Evolutionary conservation across 2,329 filamentous ascomycete species (phyloP), one percentile per base, ranked within the genome.

Genomic region (Exophiala viscosa): DNA sequence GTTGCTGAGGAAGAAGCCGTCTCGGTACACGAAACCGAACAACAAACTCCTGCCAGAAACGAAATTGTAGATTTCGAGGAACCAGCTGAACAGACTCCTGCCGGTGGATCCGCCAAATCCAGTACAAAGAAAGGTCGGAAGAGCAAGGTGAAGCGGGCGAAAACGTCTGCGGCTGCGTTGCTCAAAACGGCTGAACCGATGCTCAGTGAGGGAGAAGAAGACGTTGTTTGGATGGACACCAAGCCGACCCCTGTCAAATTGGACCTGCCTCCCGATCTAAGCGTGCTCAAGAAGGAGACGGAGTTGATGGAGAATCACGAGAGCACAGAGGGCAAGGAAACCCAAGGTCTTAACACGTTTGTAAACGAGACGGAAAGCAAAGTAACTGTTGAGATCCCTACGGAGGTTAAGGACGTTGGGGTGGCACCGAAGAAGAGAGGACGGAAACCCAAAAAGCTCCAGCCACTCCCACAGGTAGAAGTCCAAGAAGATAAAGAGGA

Each of bases 81-180:
- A 14, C n/a, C 20, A 14, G 50, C 54, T 36, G 40, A 45, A 13
- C 46, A 52, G 20, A 41, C 50, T 14, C 39, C 42, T 31, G 5
- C 31, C 7, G 13, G 18, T 6, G 15, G 44, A 17, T n/a, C 52
- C 20, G 34, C 57, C 23, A 58, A 55, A 14, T 18, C 54, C 2
- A 47, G 46, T 23, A 31, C 40, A 13, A 62, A 62, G 43, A 54
- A 55, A 33, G 54, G 55, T 6, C 59, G 58, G n/a, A 59, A 57
- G 47, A 48, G 35, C 36, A 64, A 63, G 45, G 60, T 61, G 40
- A 64, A 64, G 39, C 54, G 58, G 10, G 59, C 60, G 13, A 64
- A 63, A 43, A 62, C 60, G 17, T 60, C 60, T 8, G 60, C 59
- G 3, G 59, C 55, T 34, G 54, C 51, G 5, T 36, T 61, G 10